These are phyloP conservation scores for Magnusiomyces tetraspermus DNA, from an alignment of 1,139 yeast species.

Conservation along the genomic window DNA sequence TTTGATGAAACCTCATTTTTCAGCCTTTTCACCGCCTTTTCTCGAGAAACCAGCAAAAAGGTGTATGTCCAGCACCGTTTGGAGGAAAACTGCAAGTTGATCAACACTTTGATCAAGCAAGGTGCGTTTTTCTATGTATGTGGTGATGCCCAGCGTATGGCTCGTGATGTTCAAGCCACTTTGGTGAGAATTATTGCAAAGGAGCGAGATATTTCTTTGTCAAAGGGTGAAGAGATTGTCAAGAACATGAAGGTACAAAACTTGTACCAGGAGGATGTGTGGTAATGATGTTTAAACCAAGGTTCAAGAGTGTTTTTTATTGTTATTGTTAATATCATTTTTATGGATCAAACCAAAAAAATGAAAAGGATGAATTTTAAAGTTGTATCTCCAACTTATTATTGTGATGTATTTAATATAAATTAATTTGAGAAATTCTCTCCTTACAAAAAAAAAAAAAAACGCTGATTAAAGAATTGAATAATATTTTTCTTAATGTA, in stretches of 20 bases:
- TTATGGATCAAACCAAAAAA: neutral
- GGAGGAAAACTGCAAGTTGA: conserved; percentile 43
- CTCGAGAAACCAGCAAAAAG: conserved; percentile 60
- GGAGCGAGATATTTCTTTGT: conserved; percentile 49
- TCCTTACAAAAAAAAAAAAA: too few species aligned
- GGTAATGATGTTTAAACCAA: conserved; percentile 45
- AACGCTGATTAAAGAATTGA: too few species aligned
- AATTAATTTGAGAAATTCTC: too few species aligned
- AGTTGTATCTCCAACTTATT: neutral
- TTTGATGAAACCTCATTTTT: conserved; percentile 23
- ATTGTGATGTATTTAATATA: too few species aligned
- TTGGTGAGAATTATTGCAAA: conserved; percentile 53
- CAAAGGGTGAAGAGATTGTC: conserved; percentile 66
- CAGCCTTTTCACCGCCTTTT: conserved; percentile 70
- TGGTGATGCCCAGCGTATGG: conserved; percentile 96
- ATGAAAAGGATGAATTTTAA: neutral
- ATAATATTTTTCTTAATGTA: too few species aligned
- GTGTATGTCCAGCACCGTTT: conserved; percentile 83
- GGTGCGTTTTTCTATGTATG: conserved; percentile 93
- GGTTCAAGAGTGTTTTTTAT: neutral
- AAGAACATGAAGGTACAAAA: conserved; percentile 77
- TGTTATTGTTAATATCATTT: neutral
- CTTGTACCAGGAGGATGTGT: conserved; percentile 93
- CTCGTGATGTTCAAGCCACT: conserved; percentile 83
- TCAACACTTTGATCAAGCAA: conserved; percentile 50